phyloP scores from a whole-genome alignment of 805 yeast genomes.

The Candida ovalis region DNA sequence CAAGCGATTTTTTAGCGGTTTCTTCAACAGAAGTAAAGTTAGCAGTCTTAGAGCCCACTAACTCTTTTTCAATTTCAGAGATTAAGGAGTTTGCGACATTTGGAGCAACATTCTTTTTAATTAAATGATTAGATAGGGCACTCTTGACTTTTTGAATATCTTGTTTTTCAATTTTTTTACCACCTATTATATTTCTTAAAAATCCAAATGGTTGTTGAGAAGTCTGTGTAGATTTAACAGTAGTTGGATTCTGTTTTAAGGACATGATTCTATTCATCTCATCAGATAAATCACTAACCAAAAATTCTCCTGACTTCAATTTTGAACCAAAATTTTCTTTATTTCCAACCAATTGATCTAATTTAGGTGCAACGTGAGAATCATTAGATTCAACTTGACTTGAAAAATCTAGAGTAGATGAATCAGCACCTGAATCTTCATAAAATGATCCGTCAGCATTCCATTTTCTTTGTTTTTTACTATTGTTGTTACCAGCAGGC shows the following conservation, averaged over 20 bases:
- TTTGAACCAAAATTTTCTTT: conserved; percentile 38
- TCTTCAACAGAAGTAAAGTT: conserved; percentile 70
- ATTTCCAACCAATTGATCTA: conserved; percentile 36
- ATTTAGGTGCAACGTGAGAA: conserved; percentile 20
- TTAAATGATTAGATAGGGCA: conserved; percentile 69
- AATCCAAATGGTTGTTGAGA: conserved; percentile 47
- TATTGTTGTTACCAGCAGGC: conserved; percentile 10
- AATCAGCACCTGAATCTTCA: conserved; percentile 38
- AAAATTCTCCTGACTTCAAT: conserved; percentile 53
- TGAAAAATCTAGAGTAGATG: conserved; percentile 55
- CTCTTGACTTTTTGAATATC: conserved; percentile 65
- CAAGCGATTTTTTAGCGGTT: conserved; percentile 62
- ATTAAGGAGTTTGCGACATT: conserved; percentile 76
- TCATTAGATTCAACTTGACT: conserved; percentile 19
- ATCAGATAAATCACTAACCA: conserved; percentile 58
- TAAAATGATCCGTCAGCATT: conserved; percentile 56
- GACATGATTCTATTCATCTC: conserved; percentile 43
- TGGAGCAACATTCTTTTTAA: conserved; percentile 87
- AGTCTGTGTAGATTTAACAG: not conserved
- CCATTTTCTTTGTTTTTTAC: conserved; percentile 58
- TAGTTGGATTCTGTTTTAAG: conserved; percentile 17
- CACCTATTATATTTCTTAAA: conserved; percentile 60
- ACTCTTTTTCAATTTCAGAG: conserved; percentile 61
- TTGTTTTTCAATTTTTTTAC: conserved; percentile 56
- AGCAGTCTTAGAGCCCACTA: conserved; percentile 69